Base-by-base conservation (phyloP, 768 basidiomycete species). In the Cystobasidium onofrii region DNA sequence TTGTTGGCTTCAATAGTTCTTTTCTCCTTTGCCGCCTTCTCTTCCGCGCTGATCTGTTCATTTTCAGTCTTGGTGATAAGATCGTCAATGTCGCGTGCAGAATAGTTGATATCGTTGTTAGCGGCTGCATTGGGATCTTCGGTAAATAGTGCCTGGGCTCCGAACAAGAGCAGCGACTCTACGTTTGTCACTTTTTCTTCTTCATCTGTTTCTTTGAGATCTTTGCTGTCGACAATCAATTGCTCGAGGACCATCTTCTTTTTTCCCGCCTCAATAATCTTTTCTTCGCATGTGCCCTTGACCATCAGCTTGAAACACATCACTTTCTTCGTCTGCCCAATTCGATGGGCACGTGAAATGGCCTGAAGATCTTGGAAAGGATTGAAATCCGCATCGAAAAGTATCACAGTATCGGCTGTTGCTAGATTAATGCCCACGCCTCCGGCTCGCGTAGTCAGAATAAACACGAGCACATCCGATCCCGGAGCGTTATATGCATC, bases 331-430 rank as follows among this genome's bases (percentile, higher is more conserved):
- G 87, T 86, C 82, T 98, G 96, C 1, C 96, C 96, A 79, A 89
- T 98, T 67, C 96, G 87, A 83, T 98, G 92, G 29, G 92, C 87
- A 64, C 96, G 88, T 25, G 94, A 88, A 73, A 99, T 97, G 39
- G 96, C 95, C 75, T 97, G 78, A 1, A 75, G 66, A n/a, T 73
- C 85, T 90, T 78, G 90, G 82, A 96, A 92, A n/a, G 95, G 95
- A 79, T 99, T 99, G 81, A 93, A 99, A 83, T 99, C 96, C 0
- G 93, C 92, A 79, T 99, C 95, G 77, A 88, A 91, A 69, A 92
- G 88, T 54, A 92, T 89, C 33, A 94, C 92, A 0, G 93, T 95
- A 80, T 97, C 95, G 23, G 95, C 94, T 9, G 88, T 90, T 83
- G 89, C 86, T 34, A 92, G 86, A 80, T 97, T 98, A 80, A 98